A percentile compares a stretch with the other conserved stretches of the same genome.
Evolutionary conservation across 179 eudicot genomes (phyloP).

Genomic region (Gypsophila paniculata): DNA sequence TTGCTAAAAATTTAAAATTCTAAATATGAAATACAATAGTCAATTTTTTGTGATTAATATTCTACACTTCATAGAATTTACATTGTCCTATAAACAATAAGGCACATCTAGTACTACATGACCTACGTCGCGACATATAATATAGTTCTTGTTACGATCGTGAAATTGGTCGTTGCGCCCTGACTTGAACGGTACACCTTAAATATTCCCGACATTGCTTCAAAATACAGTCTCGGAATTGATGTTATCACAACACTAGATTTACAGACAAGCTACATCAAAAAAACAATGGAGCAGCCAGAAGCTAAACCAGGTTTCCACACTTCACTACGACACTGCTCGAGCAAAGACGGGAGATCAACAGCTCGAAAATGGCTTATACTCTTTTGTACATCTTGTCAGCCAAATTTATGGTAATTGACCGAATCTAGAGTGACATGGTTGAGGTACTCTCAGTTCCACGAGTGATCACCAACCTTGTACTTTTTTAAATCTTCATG

Average conservation of each 20-base stretch:
- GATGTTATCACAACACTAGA: conserved; percentile 24
- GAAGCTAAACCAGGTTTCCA: conserved; percentile 18
- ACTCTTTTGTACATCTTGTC: background rate
- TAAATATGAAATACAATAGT: too few relatives aligned
- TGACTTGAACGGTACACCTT: background rate
- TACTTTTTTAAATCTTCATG: background rate
- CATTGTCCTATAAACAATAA: conserved; percentile 20
- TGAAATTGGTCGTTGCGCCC: background rate
- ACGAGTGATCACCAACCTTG: background rate
- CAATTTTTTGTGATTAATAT: too few relatives aligned
- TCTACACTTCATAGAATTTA: conserved; percentile 26
- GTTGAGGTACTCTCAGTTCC: background rate
- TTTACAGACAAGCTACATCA: conserved; percentile 27
- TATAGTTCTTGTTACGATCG: background rate
- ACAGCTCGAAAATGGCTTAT: background rate
- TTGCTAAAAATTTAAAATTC: too few relatives aligned
- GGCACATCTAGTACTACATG: conserved; percentile 16
- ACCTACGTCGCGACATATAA: background rate
- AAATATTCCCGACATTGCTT: background rate
- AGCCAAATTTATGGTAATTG: background rate
- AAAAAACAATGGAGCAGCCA: conserved; percentile 10
- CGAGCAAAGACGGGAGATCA: background rate
- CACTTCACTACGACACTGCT: background rate
- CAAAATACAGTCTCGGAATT: background rate
- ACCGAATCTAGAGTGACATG: background rate